Evolutionary conservation across 2,329 filamentous ascomycete genomes (phyloP).

Genomic region (Bipolaris oryzae): DNA sequence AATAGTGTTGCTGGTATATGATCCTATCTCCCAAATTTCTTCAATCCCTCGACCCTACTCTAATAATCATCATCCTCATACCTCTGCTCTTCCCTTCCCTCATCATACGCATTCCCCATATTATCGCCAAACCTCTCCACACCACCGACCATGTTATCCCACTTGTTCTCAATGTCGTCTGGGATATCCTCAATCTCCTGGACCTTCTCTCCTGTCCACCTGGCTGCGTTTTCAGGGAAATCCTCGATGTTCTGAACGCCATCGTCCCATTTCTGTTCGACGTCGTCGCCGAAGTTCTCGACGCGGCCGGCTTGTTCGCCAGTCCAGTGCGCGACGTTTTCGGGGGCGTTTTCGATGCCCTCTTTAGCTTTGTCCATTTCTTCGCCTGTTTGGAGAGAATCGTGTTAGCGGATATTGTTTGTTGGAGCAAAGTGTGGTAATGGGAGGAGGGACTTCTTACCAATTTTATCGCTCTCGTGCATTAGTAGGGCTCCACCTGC

Average conservation of each 20-base stretch:
- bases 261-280: constrained; percentile 28
- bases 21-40: no score
- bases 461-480: constrained; percentile 36
- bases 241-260: constrained; percentile 31
- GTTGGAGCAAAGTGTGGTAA: neutral
- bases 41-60: neutral
- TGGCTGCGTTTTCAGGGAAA: constrained; percentile 31
- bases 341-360: constrained; percentile 27
- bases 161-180: constrained; percentile 31
- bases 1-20: no score
- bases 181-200: constrained; percentile 34
- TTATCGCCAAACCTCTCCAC: constrained; percentile 29
- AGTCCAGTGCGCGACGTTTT: constrained; percentile 32
- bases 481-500: constrained; percentile 34
- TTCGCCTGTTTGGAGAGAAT: constrained; percentile 19
- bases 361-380: constrained; percentile 27
- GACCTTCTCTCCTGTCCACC: constrained; percentile 33
- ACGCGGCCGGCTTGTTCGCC: constrained; percentile 32
- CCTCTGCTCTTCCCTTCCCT: constrained; percentile 30
- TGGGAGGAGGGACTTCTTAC: constrained; percentile 11
- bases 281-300: constrained; percentile 30
- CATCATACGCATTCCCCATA: constrained; percentile 33
- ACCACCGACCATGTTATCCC: constrained; percentile 26
- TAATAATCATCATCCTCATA: constrained; percentile 30
- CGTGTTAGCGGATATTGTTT: neutral